Percentiles rank a stretch among this genome's conserved stretches.
These are phyloP conservation scores for Leavenworthia alabamica DNA, from an alignment of 345 rosid species.

Conservation along the genomic window DNA sequence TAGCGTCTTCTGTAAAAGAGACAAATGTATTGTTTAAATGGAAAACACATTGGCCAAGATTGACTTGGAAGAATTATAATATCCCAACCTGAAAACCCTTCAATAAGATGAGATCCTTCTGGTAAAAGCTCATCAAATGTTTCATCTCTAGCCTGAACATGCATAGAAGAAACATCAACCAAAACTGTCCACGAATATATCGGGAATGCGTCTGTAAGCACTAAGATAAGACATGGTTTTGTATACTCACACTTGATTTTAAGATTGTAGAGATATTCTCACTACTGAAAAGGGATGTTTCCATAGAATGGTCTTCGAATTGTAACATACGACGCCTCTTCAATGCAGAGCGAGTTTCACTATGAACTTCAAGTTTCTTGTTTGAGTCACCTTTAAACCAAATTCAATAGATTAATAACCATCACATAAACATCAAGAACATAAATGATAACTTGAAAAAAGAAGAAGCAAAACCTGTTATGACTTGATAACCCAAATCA, in stretches of 20 bases:
- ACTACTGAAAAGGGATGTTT: slow-evolving; percentile 48
- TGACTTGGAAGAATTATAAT: not conserved
- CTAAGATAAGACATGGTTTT: not conserved
- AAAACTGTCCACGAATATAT: not conserved
- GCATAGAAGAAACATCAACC: slow-evolving; percentile 11
- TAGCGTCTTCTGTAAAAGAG: slow-evolving; percentile 33
- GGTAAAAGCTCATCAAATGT: slow-evolving; percentile 52
- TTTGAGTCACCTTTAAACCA: slow-evolving; percentile 38
- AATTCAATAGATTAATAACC: slow-evolving; percentile 15
- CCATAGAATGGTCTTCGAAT: slow-evolving; percentile 50
- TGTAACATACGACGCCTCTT: slow-evolving; percentile 94
- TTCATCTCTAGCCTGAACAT: slow-evolving; percentile 56
- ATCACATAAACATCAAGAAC: not conserved
- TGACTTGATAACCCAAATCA: slow-evolving; percentile 53
- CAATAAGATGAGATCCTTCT: slow-evolving; percentile 44
- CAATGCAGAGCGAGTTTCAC: slow-evolving; percentile 47
- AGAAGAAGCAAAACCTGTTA: slow-evolving; percentile 37
- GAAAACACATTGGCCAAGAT: slow-evolving; percentile 4
- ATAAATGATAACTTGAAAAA: not conserved
- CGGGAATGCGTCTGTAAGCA: not conserved
- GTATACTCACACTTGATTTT: slow-evolving; percentile 53
- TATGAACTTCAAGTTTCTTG: slow-evolving; percentile 46
- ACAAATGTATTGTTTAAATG: not conserved
- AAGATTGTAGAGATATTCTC: slow-evolving; percentile 62
- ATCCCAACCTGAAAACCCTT: slow-evolving; percentile 64